phyloP scores from a whole-genome alignment of 495 filamentous ascomycete genomes.

The Xylaria palmicola region DNA sequence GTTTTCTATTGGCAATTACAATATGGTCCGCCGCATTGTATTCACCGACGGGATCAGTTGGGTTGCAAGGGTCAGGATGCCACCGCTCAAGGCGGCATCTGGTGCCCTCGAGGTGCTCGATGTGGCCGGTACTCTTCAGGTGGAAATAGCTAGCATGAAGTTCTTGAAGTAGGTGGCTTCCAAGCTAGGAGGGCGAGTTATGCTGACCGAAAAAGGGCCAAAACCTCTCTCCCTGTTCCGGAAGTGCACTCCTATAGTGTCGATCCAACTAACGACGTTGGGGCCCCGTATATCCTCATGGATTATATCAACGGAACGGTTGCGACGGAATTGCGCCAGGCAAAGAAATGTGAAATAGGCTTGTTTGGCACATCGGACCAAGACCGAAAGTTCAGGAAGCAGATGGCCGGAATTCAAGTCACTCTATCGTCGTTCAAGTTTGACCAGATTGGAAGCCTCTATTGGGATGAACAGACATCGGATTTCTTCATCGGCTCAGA shows the following conservation, averaged over 20 bases:
- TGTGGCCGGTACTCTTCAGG: background rate
- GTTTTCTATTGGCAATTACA: conserved; percentile 1
- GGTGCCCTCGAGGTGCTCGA: background rate
- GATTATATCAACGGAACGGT: conserved; percentile 14
- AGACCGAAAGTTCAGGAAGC: background rate
- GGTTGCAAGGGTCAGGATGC: background rate
- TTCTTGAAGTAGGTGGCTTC: background rate
- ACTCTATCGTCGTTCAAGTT: background rate
- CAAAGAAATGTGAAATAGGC: background rate
- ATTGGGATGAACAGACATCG: background rate
- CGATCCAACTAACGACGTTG: background rate
- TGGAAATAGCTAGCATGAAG: conserved; percentile 2
- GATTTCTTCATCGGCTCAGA: conserved; percentile 8
- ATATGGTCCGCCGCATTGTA: conserved; percentile 8
- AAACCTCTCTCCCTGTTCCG: background rate
- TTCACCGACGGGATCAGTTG: conserved; percentile 3
- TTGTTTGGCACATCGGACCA: background rate
- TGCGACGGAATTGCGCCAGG: background rate
- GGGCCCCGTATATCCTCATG: conserved; percentile 14
- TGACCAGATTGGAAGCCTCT: conserved; percentile 13
- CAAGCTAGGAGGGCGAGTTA: background rate
- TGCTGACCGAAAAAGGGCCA: background rate
- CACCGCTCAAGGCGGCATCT: background rate
- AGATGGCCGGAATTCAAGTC: conserved; percentile 6
- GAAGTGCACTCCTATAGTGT: background rate